Evolutionary conservation across 2,329 filamentous ascomycete species (phyloP), one percentile per base, ranked within the genome.

Genomic region (Pseudovirgaria hyperparasitica): DNA sequence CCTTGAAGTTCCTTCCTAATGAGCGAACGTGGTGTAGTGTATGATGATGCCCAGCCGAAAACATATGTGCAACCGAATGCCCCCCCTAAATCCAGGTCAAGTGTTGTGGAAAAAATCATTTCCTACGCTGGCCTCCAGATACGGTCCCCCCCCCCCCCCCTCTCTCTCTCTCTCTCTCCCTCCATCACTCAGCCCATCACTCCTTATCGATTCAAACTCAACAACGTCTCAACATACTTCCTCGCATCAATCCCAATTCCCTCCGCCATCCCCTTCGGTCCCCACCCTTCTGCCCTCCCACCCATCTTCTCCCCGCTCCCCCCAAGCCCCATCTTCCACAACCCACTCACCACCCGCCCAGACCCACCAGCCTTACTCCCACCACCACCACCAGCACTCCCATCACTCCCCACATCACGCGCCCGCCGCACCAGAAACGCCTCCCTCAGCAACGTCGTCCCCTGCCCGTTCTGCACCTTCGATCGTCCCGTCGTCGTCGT

Each of bases 201-300:
- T 15, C 16, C 11, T 42, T 35, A 53, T 25, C 50, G 51, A 46
- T 66, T 67, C 43, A 84, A 48, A 43, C 65, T 81, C 48, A 85
- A 55, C 30, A 86, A 47, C 2, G 72, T 73, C 48, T 85, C 79
- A 4, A 85, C 71, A 50, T 85, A 85, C 45, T 67, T 69, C 49
- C 74, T 67, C 16, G 79, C 82, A 58, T 86, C 80, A 18, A 85
- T 65, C 0, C 80, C 80, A 36, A 86, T 82, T 0, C 79, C 80
- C 42, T 81, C 74, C 0, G 70, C 72, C 37, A 84, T 50, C 29
- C 67, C 66, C 12, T 63, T 67, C 2, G 73, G 68, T 3, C 70
- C 70, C 68, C 23, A 63, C 41, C 62, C 69, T 58, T 30, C 63
- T 42, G 24, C 53, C 22, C 33, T 56, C 44, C 34, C 56, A 32